Evolutionary conservation across 2,329 filamentous ascomycete species (phyloP).

Genomic region (Trichoderma sp.): DNA sequence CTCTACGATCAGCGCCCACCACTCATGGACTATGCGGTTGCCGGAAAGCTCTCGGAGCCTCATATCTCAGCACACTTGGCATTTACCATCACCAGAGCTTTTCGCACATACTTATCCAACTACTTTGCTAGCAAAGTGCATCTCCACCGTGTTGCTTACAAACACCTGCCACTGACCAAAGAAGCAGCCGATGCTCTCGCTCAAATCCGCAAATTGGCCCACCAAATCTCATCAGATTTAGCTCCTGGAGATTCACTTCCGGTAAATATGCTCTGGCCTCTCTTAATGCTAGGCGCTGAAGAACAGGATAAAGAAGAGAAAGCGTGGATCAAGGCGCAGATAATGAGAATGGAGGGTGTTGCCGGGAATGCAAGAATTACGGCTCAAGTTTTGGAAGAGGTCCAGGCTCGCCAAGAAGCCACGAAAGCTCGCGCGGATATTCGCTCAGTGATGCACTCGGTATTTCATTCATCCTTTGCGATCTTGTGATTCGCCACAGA

Average conservation of each 20-base stretch:
- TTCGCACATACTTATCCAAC: conserved; percentile 59
- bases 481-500: conserved; percentile 46
- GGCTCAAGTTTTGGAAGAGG: conserved; percentile 51
- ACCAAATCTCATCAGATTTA: conserved; percentile 47
- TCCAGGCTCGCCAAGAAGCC: conserved; percentile 49
- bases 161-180: conserved; percentile 55
- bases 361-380: conserved; percentile 51
- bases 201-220: conserved; percentile 54
- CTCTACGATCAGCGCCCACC: conserved; percentile 56
- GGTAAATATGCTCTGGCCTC: conserved; percentile 61
- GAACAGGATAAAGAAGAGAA: conserved; percentile 54
- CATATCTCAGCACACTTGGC: conserved; percentile 55
- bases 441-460: conserved; percentile 51
- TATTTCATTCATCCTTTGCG: conserved; percentile 58
- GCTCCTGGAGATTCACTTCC: conserved; percentile 52
- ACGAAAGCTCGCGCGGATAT: conserved; percentile 46
- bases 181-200: conserved; percentile 52
- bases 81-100: conserved; percentile 55
- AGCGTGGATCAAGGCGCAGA: conserved; percentile 55
- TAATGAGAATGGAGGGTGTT: conserved; percentile 52
- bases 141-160: conserved; percentile 61
- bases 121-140: conserved; percentile 61
- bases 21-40: conserved; percentile 60
- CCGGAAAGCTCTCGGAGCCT: conserved; percentile 53
- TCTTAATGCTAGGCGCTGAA: conserved; percentile 60